These are phyloP conservation scores for Aspergillus aculeatinus DNA, from an alignment of 2,329 filamentous ascomycete species.

Conservation along the genomic window DNA sequence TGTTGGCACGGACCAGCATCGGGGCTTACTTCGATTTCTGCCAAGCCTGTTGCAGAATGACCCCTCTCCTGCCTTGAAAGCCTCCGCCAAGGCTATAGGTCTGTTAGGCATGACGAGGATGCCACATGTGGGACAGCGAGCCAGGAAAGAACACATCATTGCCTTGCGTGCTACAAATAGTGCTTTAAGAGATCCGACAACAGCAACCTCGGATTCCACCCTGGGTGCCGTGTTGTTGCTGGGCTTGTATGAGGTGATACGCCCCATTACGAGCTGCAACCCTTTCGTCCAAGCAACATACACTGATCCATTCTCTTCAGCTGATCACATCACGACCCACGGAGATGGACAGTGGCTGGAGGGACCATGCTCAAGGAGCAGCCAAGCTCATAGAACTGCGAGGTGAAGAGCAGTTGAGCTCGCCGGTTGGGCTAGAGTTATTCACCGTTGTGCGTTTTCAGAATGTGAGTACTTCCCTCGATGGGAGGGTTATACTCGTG, in stretches of 20 bases:
- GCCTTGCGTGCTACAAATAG: constrained; percentile 12
- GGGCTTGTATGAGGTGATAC: constrained; percentile 10
- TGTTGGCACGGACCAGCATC: not conserved
- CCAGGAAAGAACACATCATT: constrained; percentile 8
- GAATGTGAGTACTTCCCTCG: constrained; percentile 2
- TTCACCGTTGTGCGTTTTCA: constrained; percentile 10
- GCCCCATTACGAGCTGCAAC: not conserved
- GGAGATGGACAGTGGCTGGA: constrained; percentile 8
- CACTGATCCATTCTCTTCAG: not conserved
- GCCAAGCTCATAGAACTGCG: constrained; percentile 10
- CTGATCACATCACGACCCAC: constrained; percentile 8
- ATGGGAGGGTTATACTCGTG: not conserved
- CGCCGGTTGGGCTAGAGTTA: constrained; percentile 9
- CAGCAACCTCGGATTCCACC: constrained; percentile 10
- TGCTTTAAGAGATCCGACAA: constrained; percentile 2
- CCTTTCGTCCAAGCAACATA: not conserved
- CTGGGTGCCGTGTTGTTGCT: constrained; percentile 11
- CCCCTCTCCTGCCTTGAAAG: constrained; percentile 4
- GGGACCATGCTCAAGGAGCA: constrained; percentile 10
- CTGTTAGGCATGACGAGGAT: constrained; percentile 11
- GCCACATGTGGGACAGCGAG: not conserved
- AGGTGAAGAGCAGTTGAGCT: constrained; percentile 9
- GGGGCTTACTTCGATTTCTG: constrained; percentile 1
- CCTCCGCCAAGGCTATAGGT: constrained; percentile 10
- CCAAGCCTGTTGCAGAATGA: constrained; percentile 5